Evolutionary conservation across 1,284 basidiomycete genomes (phyloP).

Genomic region (Fomitiporia mediterranea): DNA sequence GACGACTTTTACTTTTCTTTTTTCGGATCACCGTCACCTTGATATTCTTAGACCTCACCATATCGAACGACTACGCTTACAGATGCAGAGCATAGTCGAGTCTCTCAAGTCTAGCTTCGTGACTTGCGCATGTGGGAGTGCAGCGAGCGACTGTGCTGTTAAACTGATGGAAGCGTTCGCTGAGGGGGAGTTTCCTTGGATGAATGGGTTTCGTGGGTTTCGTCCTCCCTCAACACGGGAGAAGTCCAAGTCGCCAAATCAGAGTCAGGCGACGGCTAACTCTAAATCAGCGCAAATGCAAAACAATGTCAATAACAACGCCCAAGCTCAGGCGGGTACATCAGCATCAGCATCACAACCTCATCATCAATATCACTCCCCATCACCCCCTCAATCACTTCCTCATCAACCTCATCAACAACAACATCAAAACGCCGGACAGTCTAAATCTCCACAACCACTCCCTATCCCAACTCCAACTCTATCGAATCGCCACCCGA

Average conservation of each 20-base stretch:
- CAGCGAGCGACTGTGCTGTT: slow-evolving; percentile 60
- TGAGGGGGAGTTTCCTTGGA: slow-evolving; percentile 35
- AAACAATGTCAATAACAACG: too few relatives aligned
- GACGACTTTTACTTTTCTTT: slow-evolving; percentile 19
- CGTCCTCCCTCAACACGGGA: not conserved
- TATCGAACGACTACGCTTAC: slow-evolving; percentile 50
- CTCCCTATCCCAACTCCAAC: not conserved
- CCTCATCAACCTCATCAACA: not conserved
- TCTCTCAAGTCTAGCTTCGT: slow-evolving; percentile 71
- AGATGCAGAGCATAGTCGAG: slow-evolving; percentile 69
- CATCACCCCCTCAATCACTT: not conserved
- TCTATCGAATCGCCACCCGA: slow-evolving; percentile 6
- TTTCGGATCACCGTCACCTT: slow-evolving; percentile 27
- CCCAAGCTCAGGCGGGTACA: not conserved
- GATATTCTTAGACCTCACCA: slow-evolving; percentile 42
- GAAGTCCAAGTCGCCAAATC: too few relatives aligned
- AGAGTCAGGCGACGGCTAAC: too few relatives aligned
- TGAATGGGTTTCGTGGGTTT: not conserved
- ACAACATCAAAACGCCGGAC: not conserved
- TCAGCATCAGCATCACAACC: not conserved
- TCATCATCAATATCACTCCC: too few relatives aligned
- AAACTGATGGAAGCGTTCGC: slow-evolving; percentile 64
- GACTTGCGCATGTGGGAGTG: slow-evolving; percentile 70
- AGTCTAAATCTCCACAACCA: not conserved
- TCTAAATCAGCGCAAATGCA: not conserved